Percentiles rank a stretch among this genome's conserved stretches.
These are phyloP conservation scores for Phlebiopsis gigantea DNA, from an alignment of 768 basidiomycete genomes.

Conservation along the genomic window DNA sequence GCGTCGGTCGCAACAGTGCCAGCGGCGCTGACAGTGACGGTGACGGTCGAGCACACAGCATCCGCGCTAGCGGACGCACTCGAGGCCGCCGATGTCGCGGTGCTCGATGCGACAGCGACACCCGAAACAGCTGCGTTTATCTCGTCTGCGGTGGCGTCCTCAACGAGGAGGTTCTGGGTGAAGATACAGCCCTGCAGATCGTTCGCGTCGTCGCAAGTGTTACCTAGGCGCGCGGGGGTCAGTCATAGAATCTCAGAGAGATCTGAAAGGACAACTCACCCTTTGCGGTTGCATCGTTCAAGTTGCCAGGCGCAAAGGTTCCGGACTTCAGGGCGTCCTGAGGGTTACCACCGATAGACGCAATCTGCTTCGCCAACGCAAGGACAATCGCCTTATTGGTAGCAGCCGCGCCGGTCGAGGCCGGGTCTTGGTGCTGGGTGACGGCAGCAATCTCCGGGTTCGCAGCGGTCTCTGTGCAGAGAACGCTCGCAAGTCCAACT, in stretches of 20 bases:
- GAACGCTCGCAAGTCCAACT: conserved; percentile 40
- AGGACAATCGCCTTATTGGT: conserved; percentile 61
- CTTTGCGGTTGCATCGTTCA: conserved; percentile 46
- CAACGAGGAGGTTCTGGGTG: conserved; percentile 52
- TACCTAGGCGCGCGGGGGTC: conserved; percentile 9
- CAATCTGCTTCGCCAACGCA: conserved; percentile 59
- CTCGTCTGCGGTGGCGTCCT: conserved; percentile 51
- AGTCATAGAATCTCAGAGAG: not conserved
- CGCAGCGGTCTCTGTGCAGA: conserved; percentile 51
- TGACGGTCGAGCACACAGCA: not conserved
- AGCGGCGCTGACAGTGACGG: conserved; percentile 1
- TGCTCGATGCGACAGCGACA: not conserved
- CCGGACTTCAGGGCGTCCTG: conserved; percentile 52
- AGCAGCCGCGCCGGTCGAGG: conserved; percentile 49
- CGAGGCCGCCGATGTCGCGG: not conserved
- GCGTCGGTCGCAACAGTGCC: not conserved
- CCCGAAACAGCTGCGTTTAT: conserved; percentile 48
- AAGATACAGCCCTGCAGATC: conserved; percentile 59
- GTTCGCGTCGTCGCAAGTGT: conserved; percentile 31
- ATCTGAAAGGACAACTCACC: conserved; percentile 25
- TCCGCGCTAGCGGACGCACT: no score
- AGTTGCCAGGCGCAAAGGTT: conserved; percentile 54
- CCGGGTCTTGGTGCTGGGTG: conserved; percentile 61
- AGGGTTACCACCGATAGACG: conserved; percentile 57
- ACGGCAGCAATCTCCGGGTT: conserved; percentile 67